Base-by-base conservation (phyloP, 345 rosid genomes). In the Euphorbia tirucalli region DNA sequence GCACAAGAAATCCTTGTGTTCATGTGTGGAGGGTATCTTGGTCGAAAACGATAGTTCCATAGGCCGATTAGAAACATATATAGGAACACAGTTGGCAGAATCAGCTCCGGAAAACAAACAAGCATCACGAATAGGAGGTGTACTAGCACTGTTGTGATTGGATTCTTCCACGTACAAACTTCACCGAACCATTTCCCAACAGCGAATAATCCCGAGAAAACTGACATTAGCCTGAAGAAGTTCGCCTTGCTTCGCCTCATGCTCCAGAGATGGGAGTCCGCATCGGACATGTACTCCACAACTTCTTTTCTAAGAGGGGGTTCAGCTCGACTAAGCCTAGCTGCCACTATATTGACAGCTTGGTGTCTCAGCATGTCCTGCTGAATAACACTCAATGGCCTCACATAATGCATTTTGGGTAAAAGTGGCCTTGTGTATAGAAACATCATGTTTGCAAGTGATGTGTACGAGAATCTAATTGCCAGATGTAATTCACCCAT, bases 181-280 rank as follows among this genome's bases (percentile, higher is more conserved):
- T 72, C 80, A n/a, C 76, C 73, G 16, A 67, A 72, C 80, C 80
- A 77, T 43, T 55, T 77, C 22, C 73, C 65, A 24, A 62, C 73
- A 9, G 80, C 39, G 27, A 77, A 16, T 25, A 77, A 22, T 46
- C 76, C 73, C 1, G 76, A 68, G 65, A 77, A 72, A 31, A 77
- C 80, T 4, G 80, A 41, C 76, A 77, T 72, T 65, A 77, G 59
- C 69, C 80, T 72, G 70, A 52, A 72, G 65, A 77, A 72, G 73
- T 77, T 77, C 44, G 80, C 80, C 61, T 77, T 77, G 70, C 80
- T 77, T 48, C 80, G 76, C 76, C 80, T 67, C 80, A 77, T 77
- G 72, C 80, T 77, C 80, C 80, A 77, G 37, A 77, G 73, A 68
- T 77, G 80, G 14, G 76, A 72, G 48, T 72, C 58, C 18, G 72